Conservation (phyloP, 495 filamentous ascomycete species). For the Talaromyces nanjingensis region DNA sequence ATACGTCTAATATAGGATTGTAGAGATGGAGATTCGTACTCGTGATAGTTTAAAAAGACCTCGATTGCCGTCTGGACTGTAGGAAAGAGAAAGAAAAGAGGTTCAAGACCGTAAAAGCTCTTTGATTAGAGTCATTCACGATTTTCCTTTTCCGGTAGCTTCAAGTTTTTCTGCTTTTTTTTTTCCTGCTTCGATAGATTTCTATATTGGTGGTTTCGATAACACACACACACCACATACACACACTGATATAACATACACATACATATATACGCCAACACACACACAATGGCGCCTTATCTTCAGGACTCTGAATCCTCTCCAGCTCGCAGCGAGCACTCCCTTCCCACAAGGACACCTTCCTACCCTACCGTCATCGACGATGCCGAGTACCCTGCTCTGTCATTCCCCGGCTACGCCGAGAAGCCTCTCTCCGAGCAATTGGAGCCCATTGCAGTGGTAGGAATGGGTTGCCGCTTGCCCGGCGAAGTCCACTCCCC, state of each 20-base stretch:
- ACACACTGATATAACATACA: neutral
- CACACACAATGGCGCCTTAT: neutral
- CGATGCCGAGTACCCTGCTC: neutral
- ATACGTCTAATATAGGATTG: neutral
- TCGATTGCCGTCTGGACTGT: neutral
- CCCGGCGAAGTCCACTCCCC: slow-evolving; percentile 38
- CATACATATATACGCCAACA: neutral
- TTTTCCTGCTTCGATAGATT: neutral
- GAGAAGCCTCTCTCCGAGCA: slow-evolving; percentile 4
- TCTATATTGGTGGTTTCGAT: neutral
- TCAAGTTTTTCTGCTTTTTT: neutral
- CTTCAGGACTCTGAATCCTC: neutral
- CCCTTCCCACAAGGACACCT: neutral
- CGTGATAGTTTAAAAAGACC: neutral
- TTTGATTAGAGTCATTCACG: neutral
- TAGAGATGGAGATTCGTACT: neutral
- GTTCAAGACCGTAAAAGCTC: neutral
- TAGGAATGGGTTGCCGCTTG: slow-evolving; percentile 26
- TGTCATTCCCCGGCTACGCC: neutral
- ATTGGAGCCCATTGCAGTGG: slow-evolving; percentile 15
- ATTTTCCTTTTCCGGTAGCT: neutral
- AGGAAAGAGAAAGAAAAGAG: neutral
- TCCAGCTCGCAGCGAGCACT: neutral
- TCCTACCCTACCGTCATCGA: slow-evolving; percentile 1
- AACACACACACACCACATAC: neutral